A percentile compares a stretch with the other conserved stretches of the same genome.
phyloP scores from a whole-genome alignment of 2,329 filamentous ascomycete genomes.

The Exophiala spinifera region DNA sequence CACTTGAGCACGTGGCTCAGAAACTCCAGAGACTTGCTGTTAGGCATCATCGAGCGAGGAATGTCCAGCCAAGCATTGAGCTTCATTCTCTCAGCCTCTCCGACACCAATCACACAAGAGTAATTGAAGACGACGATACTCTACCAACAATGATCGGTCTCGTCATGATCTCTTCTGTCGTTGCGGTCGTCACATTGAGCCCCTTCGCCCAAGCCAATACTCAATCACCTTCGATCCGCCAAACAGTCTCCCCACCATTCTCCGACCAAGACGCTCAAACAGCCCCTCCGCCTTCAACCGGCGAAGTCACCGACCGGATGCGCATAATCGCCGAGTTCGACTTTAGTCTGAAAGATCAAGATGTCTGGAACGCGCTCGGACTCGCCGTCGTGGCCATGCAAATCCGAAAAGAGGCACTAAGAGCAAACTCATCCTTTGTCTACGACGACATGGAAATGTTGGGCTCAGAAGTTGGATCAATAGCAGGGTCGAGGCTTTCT shows the following conservation, averaged over 20 bases:
- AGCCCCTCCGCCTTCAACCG: background rate
- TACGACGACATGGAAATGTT: conserved; percentile 8
- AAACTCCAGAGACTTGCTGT: conserved; percentile 45
- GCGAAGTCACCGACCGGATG: conserved; percentile 25
- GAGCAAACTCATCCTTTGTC: conserved; percentile 8
- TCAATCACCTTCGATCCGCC: conserved; percentile 8
- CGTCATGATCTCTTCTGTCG: conserved; percentile 51
- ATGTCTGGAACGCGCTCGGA: conserved; percentile 60
- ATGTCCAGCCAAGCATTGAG: conserved; percentile 22
- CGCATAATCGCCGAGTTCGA: conserved; percentile 53
- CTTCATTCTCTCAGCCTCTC: background rate
- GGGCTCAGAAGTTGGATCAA: conserved; percentile 12
- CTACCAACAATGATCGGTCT: conserved; percentile 55
- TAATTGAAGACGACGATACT: conserved; percentile 20
- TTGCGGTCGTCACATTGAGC: conserved; percentile 52
- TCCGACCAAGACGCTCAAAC: conserved; percentile 1
- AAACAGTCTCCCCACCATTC: conserved; percentile 7
- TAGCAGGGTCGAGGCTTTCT: conserved; percentile 6
- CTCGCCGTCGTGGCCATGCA: conserved; percentile 56
- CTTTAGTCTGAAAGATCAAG: conserved; percentile 50
- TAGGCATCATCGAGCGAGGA: conserved; percentile 39
- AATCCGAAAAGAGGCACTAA: conserved; percentile 41
- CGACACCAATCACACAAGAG: conserved; percentile 12
- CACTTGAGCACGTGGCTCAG: conserved; percentile 43
- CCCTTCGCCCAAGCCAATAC: background rate